Evolutionary conservation across 2,329 filamentous ascomycete species (phyloP).

Genomic region (Xylaria polymorpha): DNA sequence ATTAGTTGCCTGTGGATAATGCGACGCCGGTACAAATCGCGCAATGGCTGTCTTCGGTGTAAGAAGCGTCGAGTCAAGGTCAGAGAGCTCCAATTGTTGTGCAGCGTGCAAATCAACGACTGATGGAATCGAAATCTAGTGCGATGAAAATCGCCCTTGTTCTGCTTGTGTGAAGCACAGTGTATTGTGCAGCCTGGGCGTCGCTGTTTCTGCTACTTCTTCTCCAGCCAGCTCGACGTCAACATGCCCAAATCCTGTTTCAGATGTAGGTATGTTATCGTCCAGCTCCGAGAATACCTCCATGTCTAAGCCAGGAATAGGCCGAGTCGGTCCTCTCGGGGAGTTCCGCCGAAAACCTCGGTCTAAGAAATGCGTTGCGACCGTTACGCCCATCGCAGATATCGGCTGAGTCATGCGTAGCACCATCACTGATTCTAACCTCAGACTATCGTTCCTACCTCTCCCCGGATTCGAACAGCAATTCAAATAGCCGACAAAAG

Average conservation of each 20-base stretch:
- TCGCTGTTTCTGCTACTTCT: neutral
- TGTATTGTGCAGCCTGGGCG: conserved; percentile 12
- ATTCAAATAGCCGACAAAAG: conserved; percentile 8
- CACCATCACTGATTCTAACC: neutral
- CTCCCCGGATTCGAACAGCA: neutral
- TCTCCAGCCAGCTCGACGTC: neutral
- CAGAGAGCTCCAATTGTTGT: conserved; percentile 1
- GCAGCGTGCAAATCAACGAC: neutral
- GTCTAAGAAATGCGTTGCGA: neutral
- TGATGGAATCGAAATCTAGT: conserved; percentile 12
- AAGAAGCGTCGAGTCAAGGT: conserved; percentile 25
- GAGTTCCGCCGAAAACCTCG: neutral
- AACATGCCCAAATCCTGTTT: conserved; percentile 1
- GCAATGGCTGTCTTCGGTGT: conserved; percentile 25
- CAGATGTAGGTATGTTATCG: conserved; percentile 14
- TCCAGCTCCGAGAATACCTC: neutral
- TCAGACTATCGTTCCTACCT: neutral
- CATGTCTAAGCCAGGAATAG: conserved; percentile 16
- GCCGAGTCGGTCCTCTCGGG: neutral
- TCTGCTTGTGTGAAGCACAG: conserved; percentile 17
- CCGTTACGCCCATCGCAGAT: neutral
- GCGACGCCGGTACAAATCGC: conserved; percentile 22
- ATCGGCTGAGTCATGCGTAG: neutral
- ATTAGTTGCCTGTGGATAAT: conserved; percentile 3
- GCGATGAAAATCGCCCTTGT: conserved; percentile 23